Evolutionary conservation across 2,329 filamentous ascomycete species (phyloP), one percentile per base, ranked within the genome.

Genomic region (Ceratocystis harringtonii): DNA sequence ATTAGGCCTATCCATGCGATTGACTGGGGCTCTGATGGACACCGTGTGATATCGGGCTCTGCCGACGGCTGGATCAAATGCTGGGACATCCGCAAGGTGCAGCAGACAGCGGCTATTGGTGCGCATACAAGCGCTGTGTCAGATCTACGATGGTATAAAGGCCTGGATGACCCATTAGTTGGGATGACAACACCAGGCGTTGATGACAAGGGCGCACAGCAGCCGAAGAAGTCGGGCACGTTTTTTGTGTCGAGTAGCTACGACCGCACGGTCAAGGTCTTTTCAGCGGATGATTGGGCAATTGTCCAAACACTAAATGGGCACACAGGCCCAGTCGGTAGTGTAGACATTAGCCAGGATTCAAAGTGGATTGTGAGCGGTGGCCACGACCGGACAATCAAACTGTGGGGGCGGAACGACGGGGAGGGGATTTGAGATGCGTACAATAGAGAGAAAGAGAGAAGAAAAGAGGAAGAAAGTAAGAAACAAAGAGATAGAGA

Each of bases 31-130:
- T 82, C 86, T 0, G 94, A 99, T 72, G 91, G 92, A 5, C 87
- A 96, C 74, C 85, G 94, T n/a, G 84, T 97, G 7, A 79, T 97
- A n/a, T 91, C 91, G 0, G 92, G 91, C 1, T 95, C 91, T 15
- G 90, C 87, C 1, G 94, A 99, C 72, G 92, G 92, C 19, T 97
- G 94, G 83, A 86, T 96, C 72, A 97, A 96, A 75, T 96, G 92
- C 76, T 99, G 94, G 94, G 94, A 99, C 73, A 81, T 99, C 63
- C 85, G 94, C 58, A 92, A 94, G 71, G 92, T 97, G 61, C 84
- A 88, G 70, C 86, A 86, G 69, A 87, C 84, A 0, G 92, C 90
- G 12, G 89, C 88, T 19, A 88, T 99, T 60, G 94, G 92, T 61
- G 92, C 94, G 5, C 94, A 99, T 74, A 87, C 84, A 62, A 92